These are phyloP conservation scores for Odonthalia washingtoniensis DNA, from an alignment of 31 red algal genomes.

Conservation along the genomic window DNA sequence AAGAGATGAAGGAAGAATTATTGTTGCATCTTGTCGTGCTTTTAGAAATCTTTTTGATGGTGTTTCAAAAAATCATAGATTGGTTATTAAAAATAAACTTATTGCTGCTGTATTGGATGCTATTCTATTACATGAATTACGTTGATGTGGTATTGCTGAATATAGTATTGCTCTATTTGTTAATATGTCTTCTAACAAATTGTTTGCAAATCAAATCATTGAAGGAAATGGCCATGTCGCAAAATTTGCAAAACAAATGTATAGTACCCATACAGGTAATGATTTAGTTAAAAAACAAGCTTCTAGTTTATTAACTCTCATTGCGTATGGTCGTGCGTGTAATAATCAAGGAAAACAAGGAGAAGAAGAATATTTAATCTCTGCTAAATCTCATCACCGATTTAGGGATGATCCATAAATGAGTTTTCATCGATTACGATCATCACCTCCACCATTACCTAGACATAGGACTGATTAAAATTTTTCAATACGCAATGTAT, in stretches of 20 bases:
- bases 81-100: constrained; percentile 52
- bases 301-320: constrained; percentile 30
- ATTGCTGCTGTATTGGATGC: constrained; percentile 50
- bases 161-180: constrained; percentile 82
- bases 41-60: constrained; percentile 75
- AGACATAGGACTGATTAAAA: too few relatives aligned
- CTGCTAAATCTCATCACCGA: too few relatives aligned
- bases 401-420: too few relatives aligned
- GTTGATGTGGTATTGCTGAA: constrained; percentile 60
- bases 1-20: constrained; percentile 32
- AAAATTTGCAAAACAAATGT: constrained; percentile 35
- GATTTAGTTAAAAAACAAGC: too few relatives aligned
- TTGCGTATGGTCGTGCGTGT: too few relatives aligned
- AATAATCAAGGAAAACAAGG: too few relatives aligned
- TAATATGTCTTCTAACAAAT: constrained; percentile 65
- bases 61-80: constrained; percentile 60
- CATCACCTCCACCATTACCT: too few relatives aligned
- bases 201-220: constrained; percentile 40
- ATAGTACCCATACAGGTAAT: constrained; percentile 50
- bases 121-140: constrained; percentile 49
- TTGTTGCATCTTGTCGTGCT: constrained; percentile 61
- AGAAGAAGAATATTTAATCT: too few relatives aligned
- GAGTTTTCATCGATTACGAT: too few relatives aligned
- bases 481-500: too few relatives aligned
- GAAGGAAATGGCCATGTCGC: constrained; percentile 52